Evolutionary conservation across 139 green algal genomes (phyloP).

Genomic region (Chlorella sp.): DNA sequence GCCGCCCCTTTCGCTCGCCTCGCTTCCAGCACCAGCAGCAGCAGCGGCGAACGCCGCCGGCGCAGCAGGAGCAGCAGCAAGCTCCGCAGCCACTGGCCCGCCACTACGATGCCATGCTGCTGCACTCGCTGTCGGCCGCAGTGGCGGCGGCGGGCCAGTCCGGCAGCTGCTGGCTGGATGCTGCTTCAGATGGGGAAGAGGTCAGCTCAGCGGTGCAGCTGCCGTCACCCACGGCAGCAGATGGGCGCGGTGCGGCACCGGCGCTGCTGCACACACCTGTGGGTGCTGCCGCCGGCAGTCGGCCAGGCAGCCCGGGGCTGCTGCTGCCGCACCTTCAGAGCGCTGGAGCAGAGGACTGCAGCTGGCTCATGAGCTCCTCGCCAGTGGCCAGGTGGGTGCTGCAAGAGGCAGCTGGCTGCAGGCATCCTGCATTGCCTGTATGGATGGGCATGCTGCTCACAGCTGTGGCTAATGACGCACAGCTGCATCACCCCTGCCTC

Average conservation of each 20-base stretch:
- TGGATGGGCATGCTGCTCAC: background rate
- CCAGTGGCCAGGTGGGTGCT: background rate
- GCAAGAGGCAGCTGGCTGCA: background rate
- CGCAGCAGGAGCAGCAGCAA: background rate
- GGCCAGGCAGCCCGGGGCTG: constrained; percentile 1
- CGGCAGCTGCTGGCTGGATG: constrained; percentile 16
- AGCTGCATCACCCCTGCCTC: no score
- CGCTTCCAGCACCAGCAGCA: no score
- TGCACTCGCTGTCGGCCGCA: background rate
- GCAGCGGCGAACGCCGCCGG: no score
- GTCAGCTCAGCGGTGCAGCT: constrained; percentile 6
- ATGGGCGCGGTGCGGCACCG: background rate
- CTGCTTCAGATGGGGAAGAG: background rate
- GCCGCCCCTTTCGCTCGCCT: no score
- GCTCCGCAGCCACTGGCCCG: background rate
- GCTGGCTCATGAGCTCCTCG: constrained; percentile 9
- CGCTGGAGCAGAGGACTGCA: background rate
- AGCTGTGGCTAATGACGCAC: background rate
- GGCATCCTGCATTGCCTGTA: no score
- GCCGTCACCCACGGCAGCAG: constrained; percentile 1
- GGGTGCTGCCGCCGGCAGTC: background rate
- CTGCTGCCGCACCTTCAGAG: constrained; percentile 27
- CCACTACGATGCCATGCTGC: constrained; percentile 7
- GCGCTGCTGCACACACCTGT: background rate
- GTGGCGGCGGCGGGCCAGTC: background rate